phyloP scores from a whole-genome alignment of 371 early-diverging fungal genomes.

The Rhizomucor pusillus region DNA sequence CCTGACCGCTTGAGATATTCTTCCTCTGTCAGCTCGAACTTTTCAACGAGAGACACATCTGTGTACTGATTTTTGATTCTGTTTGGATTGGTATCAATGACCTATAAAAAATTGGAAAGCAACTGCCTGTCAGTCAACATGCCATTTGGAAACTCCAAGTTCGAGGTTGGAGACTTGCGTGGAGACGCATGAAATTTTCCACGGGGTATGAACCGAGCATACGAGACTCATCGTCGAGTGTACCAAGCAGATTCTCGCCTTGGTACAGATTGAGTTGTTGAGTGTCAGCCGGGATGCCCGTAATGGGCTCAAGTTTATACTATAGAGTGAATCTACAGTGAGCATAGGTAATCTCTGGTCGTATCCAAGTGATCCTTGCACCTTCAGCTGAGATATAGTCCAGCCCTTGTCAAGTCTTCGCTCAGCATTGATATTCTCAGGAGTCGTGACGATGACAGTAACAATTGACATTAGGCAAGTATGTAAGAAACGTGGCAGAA shows the following conservation, averaged over 20 bases:
- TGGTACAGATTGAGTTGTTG: slow-evolving; percentile 67
- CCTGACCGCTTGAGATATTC: slow-evolving; percentile 77
- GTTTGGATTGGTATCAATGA: slow-evolving; percentile 70
- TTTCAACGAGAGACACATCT: slow-evolving; percentile 87
- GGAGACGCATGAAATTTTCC: slow-evolving; percentile 74
- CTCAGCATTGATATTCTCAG: slow-evolving; percentile 70
- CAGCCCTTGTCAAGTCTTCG: slow-evolving; percentile 78
- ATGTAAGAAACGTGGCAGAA: too few relatives aligned
- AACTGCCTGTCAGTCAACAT: too few relatives aligned
- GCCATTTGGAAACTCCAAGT: too few relatives aligned
- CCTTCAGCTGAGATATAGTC: slow-evolving; percentile 73
- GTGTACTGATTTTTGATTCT: slow-evolving; percentile 71
- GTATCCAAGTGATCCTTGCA: slow-evolving; percentile 15
- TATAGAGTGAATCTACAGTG: slow-evolving; percentile 13
- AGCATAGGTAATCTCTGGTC: background rate
- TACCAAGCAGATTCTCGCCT: slow-evolving; percentile 56
- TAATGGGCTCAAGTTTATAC: slow-evolving; percentile 88
- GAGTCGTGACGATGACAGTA: slow-evolving; percentile 69
- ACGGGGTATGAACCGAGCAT: slow-evolving; percentile 90
- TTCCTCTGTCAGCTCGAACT: slow-evolving; percentile 86
- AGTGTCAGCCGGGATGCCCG: slow-evolving; percentile 77
- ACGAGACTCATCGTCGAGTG: slow-evolving; percentile 61
- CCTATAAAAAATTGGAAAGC: slow-evolving; percentile 27
- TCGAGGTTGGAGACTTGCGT: slow-evolving; percentile 30
- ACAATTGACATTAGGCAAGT: slow-evolving; percentile 56